Percentiles rank a stretch among this genome's conserved stretches.
These are phyloP conservation scores for Yamadazyma tumulicola DNA, from an alignment of 805 yeast genomes.

Conservation along the genomic window DNA sequence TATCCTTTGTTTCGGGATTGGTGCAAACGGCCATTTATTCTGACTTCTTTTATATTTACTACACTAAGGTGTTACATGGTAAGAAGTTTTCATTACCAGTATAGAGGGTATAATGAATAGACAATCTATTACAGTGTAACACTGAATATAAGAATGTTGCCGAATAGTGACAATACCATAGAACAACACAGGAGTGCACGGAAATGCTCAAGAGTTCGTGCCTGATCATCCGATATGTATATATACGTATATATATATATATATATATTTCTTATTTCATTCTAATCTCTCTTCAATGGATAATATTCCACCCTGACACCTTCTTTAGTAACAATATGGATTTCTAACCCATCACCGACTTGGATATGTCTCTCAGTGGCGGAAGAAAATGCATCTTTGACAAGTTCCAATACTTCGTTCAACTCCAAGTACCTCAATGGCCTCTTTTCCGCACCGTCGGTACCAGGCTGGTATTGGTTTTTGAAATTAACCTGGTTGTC, in stretches of 20 bases:
- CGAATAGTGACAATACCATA: too few species aligned
- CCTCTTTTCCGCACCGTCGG: conserved; percentile 63
- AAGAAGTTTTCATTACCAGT: conserved; percentile 72
- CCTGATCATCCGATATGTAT: too few species aligned
- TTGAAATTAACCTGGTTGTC: conserved; percentile 96
- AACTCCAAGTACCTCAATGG: conserved; percentile 61
- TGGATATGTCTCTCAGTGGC: conserved; percentile 98
- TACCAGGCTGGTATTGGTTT: conserved; percentile 82
- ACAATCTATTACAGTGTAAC: too few species aligned
- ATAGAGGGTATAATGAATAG: too few species aligned
- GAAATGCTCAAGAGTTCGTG: too few species aligned
- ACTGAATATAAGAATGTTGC: too few species aligned
- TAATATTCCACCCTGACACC: conserved; percentile 82
- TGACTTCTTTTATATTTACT: conserved; percentile 93
- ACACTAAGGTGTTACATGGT: conserved; percentile 72
- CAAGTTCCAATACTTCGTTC: conserved; percentile 84
- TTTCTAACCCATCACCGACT: conserved; percentile 95
- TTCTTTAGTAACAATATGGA: conserved; percentile 86
- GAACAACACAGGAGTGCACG: too few species aligned
- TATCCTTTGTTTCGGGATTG: conserved; percentile 75
- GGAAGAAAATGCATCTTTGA: conserved; percentile 89
- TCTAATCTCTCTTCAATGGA: conserved; percentile 83
- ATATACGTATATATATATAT: not conserved
- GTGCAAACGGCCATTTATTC: conserved; percentile 86
- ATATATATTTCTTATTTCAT: not conserved